Base-by-base conservation (phyloP, 2,329 filamentous ascomycete species). In the Didymella lethalis region DNA sequence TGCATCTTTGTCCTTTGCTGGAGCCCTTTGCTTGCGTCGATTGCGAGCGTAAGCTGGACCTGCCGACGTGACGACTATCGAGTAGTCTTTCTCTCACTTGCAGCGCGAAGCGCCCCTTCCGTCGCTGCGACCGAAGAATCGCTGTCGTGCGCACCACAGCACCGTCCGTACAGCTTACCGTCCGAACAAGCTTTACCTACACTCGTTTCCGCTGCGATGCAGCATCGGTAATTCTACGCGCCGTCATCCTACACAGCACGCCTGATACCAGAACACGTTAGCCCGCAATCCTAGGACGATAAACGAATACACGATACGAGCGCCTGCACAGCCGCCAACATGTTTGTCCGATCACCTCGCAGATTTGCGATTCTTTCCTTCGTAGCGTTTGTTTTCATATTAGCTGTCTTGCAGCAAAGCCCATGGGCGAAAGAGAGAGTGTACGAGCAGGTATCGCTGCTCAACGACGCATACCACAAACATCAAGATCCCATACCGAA, bases 331-430 rank as follows among this genome's bases (percentile, higher is more conserved):
- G 41, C 26, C 52, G 7, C 26, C 53, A 63, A 45, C 26, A 77
- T 77, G 74, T 66, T 76, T 47, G 58, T 75, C 52, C 69, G 73
- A 44, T 76, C 77, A 56, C 75, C 77, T 7, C 74, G 76, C 64
- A 75, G 73, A 64, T 72, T 80, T 62, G 68, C 67, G 32, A 62
- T 80, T 53, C 62, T 79, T 54, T 71, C 70, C 25, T 67, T 77
- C 34, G 52, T 78, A 48, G 65, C 72, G 20, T 75, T 80, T 57
- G 41, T 70, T 55, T 70, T 73, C 51, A 61, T 74, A 40, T 64
- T 75, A 51, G 63, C 61, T n/a, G 62, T 74, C 7, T 52, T 73
- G 40, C 66, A 68, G 32, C 67, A 71, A 41, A 68, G 68, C n/a
- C 71, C 72, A 20, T 75, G 71, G 71, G 59, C 63, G 3, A 61